Conservation (phyloP, 768 basidiomycete genomes). For the Crepidotus variabilis region DNA sequence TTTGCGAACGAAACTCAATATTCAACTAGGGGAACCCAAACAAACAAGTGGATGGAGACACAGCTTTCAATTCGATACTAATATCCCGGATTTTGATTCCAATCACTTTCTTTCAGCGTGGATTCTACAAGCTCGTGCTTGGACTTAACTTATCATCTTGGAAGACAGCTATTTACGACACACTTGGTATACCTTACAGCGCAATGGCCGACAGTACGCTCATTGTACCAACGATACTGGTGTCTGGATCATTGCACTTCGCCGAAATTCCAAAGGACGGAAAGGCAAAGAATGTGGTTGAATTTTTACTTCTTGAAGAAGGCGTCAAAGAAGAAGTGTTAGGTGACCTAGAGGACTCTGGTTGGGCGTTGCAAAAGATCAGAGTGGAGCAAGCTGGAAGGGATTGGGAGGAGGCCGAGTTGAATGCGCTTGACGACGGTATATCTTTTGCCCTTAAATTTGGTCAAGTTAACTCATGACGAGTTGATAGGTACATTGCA, state of each 20-base stretch:
- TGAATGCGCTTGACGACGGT: slow-evolving; percentile 66
- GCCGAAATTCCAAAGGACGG: slow-evolving; percentile 51
- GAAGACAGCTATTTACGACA: background rate
- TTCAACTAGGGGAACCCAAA: background rate
- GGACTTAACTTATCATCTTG: background rate
- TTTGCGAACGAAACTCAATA: background rate
- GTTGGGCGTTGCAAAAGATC: slow-evolving; percentile 70
- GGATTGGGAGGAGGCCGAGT: slow-evolving; percentile 69
- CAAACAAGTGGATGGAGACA: background rate
- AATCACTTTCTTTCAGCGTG: background rate
- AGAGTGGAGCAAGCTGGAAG: slow-evolving; percentile 55
- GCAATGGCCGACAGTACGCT: slow-evolving; percentile 13
- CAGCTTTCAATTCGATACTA: background rate
- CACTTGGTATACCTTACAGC: background rate
- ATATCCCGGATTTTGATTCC: background rate
- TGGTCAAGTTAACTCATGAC: background rate
- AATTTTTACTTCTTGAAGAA: slow-evolving; percentile 40
- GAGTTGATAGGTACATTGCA: slow-evolving; percentile 44
- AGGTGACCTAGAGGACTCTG: slow-evolving; percentile 50
- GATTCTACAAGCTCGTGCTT: background rate
- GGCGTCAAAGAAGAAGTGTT: slow-evolving; percentile 53
- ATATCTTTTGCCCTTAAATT: slow-evolving; percentile 8
- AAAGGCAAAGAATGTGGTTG: slow-evolving; percentile 57
- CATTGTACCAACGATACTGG: slow-evolving; percentile 57
- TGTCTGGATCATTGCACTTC: slow-evolving; percentile 60